Conservation (phyloP, 495 filamentous ascomycete genomes). For the Hyaloscypha variabilis region DNA sequence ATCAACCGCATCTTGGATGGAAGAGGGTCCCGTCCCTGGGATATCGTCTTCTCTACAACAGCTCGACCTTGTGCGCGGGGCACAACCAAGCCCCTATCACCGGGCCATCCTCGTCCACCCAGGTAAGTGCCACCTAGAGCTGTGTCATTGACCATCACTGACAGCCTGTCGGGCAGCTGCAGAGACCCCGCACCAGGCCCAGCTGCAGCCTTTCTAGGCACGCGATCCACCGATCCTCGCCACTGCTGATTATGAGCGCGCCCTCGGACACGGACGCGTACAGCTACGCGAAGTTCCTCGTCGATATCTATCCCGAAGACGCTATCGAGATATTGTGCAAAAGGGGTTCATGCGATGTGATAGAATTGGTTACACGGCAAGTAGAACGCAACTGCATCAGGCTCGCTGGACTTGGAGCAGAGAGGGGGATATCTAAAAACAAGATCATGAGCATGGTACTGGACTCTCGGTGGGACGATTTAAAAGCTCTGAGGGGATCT, state of each 20-base stretch:
- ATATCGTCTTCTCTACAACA: background rate
- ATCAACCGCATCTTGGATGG: background rate
- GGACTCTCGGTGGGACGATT: background rate
- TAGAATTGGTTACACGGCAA: background rate
- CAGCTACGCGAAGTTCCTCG: slow-evolving; percentile 1
- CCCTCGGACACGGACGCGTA: background rate
- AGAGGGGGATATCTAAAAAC: background rate
- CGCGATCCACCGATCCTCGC: background rate
- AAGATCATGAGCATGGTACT: background rate
- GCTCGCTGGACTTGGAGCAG: background rate
- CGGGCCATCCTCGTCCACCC: background rate
- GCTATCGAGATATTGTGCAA: background rate
- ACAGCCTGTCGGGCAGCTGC: background rate
- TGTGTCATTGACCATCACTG: background rate
- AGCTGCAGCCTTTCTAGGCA: background rate
- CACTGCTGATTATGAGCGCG: background rate
- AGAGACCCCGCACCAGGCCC: background rate
- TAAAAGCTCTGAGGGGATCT: background rate
- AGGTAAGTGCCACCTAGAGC: background rate
- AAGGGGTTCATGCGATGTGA: background rate
- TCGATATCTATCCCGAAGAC: background rate
- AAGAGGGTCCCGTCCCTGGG: background rate
- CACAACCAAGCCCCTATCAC: background rate
- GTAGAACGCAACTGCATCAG: background rate
- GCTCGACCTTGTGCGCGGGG: background rate